Base-by-base conservation (phyloP, 2,329 filamentous ascomycete species). In the Cucurbitaria berberidis region DNA sequence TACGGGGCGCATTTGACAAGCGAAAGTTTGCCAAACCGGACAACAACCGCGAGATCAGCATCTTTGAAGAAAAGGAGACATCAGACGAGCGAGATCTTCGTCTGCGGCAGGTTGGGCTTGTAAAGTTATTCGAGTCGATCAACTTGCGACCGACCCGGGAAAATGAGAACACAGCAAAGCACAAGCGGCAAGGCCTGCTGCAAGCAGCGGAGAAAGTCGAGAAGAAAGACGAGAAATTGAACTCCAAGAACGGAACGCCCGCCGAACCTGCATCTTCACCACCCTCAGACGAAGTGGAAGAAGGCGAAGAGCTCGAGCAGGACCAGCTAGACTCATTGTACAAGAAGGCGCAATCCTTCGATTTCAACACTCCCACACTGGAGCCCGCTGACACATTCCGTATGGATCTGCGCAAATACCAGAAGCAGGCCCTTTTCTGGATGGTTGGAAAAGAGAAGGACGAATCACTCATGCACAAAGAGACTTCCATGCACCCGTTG, bases 391-490 rank as follows among this genome's bases (percentile, higher is more conserved):
- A 88, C 8, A 91, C 87, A 0, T 99, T 99, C 74, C 82, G 83
- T 5, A 87, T 99, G 86, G 82, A 87, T 32, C 80, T 99, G 24
- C 87, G 95, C 3, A 91, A 91, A 45, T 99, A 99, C 64, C 95
- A 99, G 73, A 96, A 92, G 69, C 95, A 99, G 74, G 92, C 95
- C 0, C 77, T 99, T 5, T 82, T 97, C 70, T 99, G 95, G 95
- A 97, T 99, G 92, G 82, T 98, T 59, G 84, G 87, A 4, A 98
- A 98, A 72, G 95, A 99, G 73, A 93, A 87, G 65, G 86, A 96
- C 59, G 83, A 89, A 57, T 87, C 86, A 61, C 83, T 85, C 10
- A 83, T 86, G 24, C 74, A 80, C 32, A 85, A 86, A 48, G 87
- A 93, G 66, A 80, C 81, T 3, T 97, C 92, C 0, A 96, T 99